Evolutionary conservation across 768 basidiomycete genomes (phyloP), one percentile per base, ranked within the genome.

Genomic region (Serendipita indica): DNA sequence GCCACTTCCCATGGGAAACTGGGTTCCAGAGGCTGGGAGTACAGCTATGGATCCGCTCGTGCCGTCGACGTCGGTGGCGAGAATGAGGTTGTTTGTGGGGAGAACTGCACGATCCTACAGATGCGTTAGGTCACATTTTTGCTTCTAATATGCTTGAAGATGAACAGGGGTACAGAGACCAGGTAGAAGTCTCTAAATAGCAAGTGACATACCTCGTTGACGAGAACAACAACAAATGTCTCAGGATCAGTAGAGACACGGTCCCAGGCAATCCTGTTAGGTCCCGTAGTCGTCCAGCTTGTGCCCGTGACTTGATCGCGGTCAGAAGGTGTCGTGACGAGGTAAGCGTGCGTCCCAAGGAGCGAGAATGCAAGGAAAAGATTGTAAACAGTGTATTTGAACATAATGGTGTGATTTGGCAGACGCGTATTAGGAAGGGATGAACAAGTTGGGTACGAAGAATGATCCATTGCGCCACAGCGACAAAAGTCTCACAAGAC

Each of bases 191-290:
- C n/a, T n/a, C 41, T n/a, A 7, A 18, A 25, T 43, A 43, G 7
- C 18, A 12, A 39, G 12, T 18, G 35, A 67, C 75, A 41, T 58
- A 82, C 86, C 66, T 74, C 68, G 71, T 86, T 86, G 62, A 74
- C 75, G 46, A 93, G 75, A 54, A 88, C 71, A 49, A 77, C 75
- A 13, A 84, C 78, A 69, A 91, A 89, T 70, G 78, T 87, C 57
- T 59, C 25, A 0, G 77, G 70, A 66, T 93, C 90, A 6, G 84
- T 86, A 57, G 62, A 60, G 60, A 89, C 88, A 3, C 76, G 75
- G 1, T 68, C 52, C 89, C 89, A 93, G 3, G 71, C 60, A 58
- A 89, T 69, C 63, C 62, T 65, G 63, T 80, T 82, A 57, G 74
- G 64, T 37, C 78, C 82, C 27, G 68, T 67, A 66, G 74, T 76